phyloP scores from a whole-genome alignment of 805 yeast species.

The Metschnikowia santaceciliae region DNA sequence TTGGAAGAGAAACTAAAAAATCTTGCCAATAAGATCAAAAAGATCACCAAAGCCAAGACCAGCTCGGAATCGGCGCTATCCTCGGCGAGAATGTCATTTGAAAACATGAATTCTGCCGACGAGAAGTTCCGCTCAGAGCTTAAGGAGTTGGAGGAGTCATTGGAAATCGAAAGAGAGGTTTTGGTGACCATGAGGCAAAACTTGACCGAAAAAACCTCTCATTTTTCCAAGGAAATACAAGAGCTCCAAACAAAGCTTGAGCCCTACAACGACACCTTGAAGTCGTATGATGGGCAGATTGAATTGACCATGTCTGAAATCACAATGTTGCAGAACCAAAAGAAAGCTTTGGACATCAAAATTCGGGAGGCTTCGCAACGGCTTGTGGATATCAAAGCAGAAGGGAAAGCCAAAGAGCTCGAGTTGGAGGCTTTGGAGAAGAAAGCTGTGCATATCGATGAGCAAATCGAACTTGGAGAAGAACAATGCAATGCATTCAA shows the following conservation, averaged over 20 bases:
- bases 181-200: constrained; percentile 61
- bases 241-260: constrained; percentile 60
- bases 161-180: constrained; percentile 50
- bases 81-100: constrained; percentile 45
- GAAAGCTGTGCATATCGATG: constrained; percentile 46
- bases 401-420: constrained; percentile 48
- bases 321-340: constrained; percentile 51
- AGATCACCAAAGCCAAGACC: constrained; percentile 52
- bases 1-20: constrained; percentile 76
- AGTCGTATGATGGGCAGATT: constrained; percentile 58
- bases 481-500: constrained; percentile 51
- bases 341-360: constrained; percentile 41
- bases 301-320: constrained; percentile 63
- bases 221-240: constrained; percentile 62
- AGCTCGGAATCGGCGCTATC: constrained; percentile 43
- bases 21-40: constrained; percentile 52
- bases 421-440: constrained; percentile 43
- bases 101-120: constrained; percentile 43
- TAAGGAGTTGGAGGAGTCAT: constrained; percentile 38
- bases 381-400: constrained; percentile 42
- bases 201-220: constrained; percentile 71
- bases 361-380: constrained; percentile 41
- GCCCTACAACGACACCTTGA: constrained; percentile 76
- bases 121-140: constrained; percentile 43
- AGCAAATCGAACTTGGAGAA: constrained; percentile 57